Base-by-base conservation (phyloP, 2,329 filamentous ascomycete genomes). In the Epichloe festucae region DNA sequence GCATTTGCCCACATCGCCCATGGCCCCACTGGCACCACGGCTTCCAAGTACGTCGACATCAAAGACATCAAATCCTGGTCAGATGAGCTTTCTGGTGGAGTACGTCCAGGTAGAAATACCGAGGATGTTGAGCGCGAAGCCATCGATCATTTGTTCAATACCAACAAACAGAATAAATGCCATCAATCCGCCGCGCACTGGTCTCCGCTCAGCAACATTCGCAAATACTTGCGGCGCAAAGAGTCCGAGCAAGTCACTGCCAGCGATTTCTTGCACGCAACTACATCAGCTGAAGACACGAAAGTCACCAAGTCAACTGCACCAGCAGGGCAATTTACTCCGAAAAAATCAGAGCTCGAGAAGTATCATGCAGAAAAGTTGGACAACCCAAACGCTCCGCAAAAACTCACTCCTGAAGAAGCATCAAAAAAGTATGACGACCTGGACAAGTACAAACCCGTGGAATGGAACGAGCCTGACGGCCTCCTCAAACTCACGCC, bases 61-160 rank as follows among this genome's bases (percentile, higher is more conserved):
- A 63, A 70, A 52, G 59, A 66, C 49, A 44, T 63, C 51, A 68
- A 66, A 53, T 60, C 64, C 1, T 65, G 64, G 61, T 65, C 67
- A 0, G 65, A 68, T 48, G 70, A 70, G 15, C 50, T 69, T 2
- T 59, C 64, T 0, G 67, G 69, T 0, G 67, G 68, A 11, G 51
- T 65, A n/a, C 67, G 67, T 3, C 66, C 69, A 5, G 70, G 66
- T 15, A 66, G 63, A 51, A 71, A 67, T 43, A 70, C 70, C 34
- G 70, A 74, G 52, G 70, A 74, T 52, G 68, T 67, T 10, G 71
- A 75, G 57, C 64, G 69, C 46, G 69, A 67, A 21, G 70, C 70
- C 4, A 66, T 75, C 52, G 68, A 74, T 48, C 65, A 71, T 43
- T 60, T 76, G 4, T 63, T 75, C 35, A 68, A 68, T 47, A 62